Percentiles rank a stretch among this genome's conserved stretches.
phyloP scores from a whole-genome alignment of 768 basidiomycete genomes.

The Leccinum barrowsii region DNA sequence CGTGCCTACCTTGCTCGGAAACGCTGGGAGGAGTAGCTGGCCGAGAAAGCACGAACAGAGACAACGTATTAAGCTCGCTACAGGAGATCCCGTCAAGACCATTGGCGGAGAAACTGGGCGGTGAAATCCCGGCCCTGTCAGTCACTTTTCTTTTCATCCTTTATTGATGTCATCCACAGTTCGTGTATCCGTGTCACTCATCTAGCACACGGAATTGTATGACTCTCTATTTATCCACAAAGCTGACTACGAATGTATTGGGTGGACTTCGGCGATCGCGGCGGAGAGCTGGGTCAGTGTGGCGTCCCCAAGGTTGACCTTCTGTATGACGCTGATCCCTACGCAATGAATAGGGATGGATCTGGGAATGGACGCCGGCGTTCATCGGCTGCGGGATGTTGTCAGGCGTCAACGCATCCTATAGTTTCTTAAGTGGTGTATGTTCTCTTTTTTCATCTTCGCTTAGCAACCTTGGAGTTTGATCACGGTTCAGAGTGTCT shows the following conservation, averaged over 20 bases:
- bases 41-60: no score
- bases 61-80: no score
- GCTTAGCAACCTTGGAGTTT: background rate
- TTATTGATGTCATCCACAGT: no score
- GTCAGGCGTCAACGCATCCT: constrained; percentile 52
- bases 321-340: background rate
- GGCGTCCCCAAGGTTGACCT: background rate
- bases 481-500: constrained; percentile 36
- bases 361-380: constrained; percentile 42
- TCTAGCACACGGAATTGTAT: no score
- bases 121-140: no score
- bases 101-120: no score
- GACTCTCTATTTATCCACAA: no score
- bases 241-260: background rate
- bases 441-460: constrained; percentile 13
- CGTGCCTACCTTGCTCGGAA: no score
- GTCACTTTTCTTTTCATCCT: no score
- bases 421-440: constrained; percentile 47
- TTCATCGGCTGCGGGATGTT: constrained; percentile 61
- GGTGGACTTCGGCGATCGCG: background rate
- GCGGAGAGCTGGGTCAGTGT: constrained; percentile 1
- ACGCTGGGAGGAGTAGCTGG: no score
- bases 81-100: no score
- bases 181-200: no score
- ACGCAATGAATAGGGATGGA: constrained; percentile 12